Percentiles rank a stretch among this genome's conserved stretches.
Evolutionary conservation across 495 filamentous ascomycete species (phyloP).

Genomic region (Symbiotaphrina buchneri): DNA sequence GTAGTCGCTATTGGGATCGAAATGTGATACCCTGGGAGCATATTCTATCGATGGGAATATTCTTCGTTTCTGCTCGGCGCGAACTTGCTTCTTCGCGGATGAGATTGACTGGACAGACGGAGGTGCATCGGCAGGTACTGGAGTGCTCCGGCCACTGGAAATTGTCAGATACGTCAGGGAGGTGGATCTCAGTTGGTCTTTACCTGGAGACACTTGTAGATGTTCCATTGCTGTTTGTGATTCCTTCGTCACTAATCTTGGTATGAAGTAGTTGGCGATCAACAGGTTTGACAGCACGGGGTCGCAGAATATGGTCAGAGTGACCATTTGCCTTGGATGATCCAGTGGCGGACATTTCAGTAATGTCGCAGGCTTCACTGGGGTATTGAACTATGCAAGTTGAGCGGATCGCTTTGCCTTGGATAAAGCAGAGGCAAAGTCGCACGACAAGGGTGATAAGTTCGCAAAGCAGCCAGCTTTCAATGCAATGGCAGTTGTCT

Average conservation of each 20-base stretch:
- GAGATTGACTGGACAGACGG: conserved; percentile 75
- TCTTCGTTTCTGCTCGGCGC: conserved; percentile 58
- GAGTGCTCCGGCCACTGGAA: conserved; percentile 66
- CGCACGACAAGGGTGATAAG: too few species aligned
- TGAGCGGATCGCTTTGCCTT: too few species aligned
- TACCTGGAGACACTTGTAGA: conserved; percentile 8
- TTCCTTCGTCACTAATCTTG: conserved; percentile 9
- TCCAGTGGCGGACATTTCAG: conserved; percentile 4
- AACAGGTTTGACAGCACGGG: conserved; percentile 15
- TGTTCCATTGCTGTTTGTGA: conserved; percentile 6
- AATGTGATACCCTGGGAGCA: conserved; percentile 81
- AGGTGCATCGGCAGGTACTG: conserved; percentile 72
- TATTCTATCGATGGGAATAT: conserved; percentile 94
- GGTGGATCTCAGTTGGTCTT: not conserved
- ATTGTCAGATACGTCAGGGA: not conserved
- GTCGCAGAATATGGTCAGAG: conserved; percentile 15
- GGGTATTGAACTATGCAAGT: not conserved
- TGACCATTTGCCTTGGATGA: conserved; percentile 6
- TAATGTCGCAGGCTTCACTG: not conserved
- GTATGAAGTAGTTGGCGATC: conserved; percentile 16
- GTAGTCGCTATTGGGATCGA: conserved; percentile 82
- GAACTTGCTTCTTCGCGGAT: conserved; percentile 60
- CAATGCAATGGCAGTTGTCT: too few species aligned
- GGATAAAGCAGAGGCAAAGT: too few species aligned
- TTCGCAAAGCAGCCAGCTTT: too few species aligned